Percentiles rank a stretch among this genome's conserved stretches.
These are phyloP conservation scores for Cladobotryum protrusum DNA, from an alignment of 2,329 filamentous ascomycete species.

Conservation along the genomic window DNA sequence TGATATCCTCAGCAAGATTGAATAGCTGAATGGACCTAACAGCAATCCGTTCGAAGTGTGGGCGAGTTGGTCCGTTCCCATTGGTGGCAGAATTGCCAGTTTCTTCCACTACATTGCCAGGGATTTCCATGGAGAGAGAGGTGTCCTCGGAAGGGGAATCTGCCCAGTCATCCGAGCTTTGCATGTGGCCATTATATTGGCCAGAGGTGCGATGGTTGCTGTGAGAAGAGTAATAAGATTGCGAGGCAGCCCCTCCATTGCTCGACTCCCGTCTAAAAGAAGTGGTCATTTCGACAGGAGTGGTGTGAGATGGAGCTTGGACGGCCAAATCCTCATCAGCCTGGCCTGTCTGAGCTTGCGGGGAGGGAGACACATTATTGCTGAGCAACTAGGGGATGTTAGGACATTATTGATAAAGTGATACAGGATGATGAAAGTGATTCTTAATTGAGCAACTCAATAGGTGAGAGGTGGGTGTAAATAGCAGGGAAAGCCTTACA, in stretches of 20 bases:
- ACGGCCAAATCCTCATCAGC: background rate
- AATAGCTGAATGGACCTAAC: conserved; percentile 55
- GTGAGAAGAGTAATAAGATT: background rate
- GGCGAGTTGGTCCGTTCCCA: background rate
- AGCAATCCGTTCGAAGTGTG: conserved; percentile 27
- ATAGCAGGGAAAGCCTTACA: conserved; percentile 25
- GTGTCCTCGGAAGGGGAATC: background rate
- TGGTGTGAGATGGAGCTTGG: background rate
- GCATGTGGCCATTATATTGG: background rate
- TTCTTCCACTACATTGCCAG: background rate
- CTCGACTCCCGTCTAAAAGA: background rate
- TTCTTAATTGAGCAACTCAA: background rate
- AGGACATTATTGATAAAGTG: background rate
- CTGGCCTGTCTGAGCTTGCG: background rate
- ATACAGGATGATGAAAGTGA: background rate
- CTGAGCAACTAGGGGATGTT: conserved; percentile 1
- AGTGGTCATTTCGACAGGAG: background rate
- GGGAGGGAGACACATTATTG: background rate
- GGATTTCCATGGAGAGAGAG: background rate
- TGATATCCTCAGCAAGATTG: conserved; percentile 56
- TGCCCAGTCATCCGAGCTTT: background rate
- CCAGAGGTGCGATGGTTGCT: background rate
- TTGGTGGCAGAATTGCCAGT: background rate
- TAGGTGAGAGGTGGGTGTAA: background rate
- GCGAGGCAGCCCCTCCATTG: background rate